These are phyloP conservation scores for Geotrichum carabidarum DNA, from an alignment of 1,139 yeast genomes.

Conservation along the genomic window DNA sequence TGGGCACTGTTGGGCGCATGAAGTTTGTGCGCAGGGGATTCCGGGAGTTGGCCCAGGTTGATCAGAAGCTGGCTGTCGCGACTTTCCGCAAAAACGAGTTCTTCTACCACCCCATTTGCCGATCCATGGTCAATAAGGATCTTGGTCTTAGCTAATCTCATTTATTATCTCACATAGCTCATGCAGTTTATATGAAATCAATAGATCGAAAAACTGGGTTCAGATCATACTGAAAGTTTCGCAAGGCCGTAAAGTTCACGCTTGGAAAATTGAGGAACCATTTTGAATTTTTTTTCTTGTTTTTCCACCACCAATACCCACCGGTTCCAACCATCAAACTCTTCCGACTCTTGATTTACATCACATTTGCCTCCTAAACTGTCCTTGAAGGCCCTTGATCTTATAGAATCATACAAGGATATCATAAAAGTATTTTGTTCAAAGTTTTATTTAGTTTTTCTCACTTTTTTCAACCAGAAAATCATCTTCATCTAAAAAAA, in stretches of 20 bases:
- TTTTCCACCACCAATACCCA: slow-evolving; percentile 9
- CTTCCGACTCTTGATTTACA: slow-evolving; percentile 4
- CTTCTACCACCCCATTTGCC: slow-evolving; percentile 81
- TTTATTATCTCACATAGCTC: background rate
- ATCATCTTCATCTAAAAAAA: background rate
- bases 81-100: slow-evolving; percentile 57
- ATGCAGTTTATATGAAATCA: background rate
- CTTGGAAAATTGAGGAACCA: background rate
- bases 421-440: background rate
- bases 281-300: background rate
- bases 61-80: slow-evolving; percentile 56
- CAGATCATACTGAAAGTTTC: slow-evolving; percentile 1
- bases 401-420: slow-evolving; percentile 2
- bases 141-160: slow-evolving; percentile 30
- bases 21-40: slow-evolving; percentile 88
- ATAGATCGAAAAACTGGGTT: background rate
- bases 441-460: background rate
- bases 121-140: slow-evolving; percentile 72
- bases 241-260: slow-evolving; percentile 3
- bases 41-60: slow-evolving; percentile 57
- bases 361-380: background rate
- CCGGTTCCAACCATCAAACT: background rate
- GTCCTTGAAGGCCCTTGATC: background rate
- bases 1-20: slow-evolving; percentile 92
- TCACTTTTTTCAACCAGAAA: background rate